Evolutionary conservation across 1,284 basidiomycete genomes (phyloP).

Genomic region (Marasmius fiardii): DNA sequence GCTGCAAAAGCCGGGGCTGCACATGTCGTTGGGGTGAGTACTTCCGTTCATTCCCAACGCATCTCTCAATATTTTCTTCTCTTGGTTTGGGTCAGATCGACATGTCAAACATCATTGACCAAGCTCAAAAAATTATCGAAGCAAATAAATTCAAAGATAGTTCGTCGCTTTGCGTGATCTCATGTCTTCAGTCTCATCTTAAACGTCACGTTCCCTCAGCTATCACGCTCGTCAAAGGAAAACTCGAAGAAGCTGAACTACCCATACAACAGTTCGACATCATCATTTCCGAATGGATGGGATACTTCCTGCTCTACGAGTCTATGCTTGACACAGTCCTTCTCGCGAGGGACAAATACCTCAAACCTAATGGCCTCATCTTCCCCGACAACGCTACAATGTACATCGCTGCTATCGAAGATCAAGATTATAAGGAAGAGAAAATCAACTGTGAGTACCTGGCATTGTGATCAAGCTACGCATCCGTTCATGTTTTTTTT

Average conservation of each 20-base stretch:
- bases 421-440: conserved; percentile 99
- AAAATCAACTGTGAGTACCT: conserved; percentile 91
- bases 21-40: conserved; percentile 87
- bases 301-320: conserved; percentile 95
- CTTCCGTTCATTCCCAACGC: conserved; percentile 5
- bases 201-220: conserved; percentile 39
- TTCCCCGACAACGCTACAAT: conserved; percentile 96
- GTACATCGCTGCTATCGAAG: conserved; percentile 97
- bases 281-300: conserved; percentile 99
- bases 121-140: conserved; percentile 95
- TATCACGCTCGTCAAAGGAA: conserved; percentile 97
- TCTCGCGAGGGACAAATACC: conserved; percentile 94
- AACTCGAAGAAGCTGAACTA: conserved; percentile 89
- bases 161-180: conserved; percentile 39
- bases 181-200: conserved; percentile 9
- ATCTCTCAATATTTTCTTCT: conserved; percentile 11
- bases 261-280: conserved; percentile 93
- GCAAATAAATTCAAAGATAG: conserved; percentile 96
- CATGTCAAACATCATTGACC: conserved; percentile 99
- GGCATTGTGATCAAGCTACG: conserved; percentile 1
- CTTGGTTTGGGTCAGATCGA: too few species aligned
- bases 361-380: conserved; percentile 87
- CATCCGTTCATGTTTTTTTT: conserved; percentile 2
- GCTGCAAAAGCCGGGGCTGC: conserved; percentile 97
- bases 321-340: conserved; percentile 99